These are phyloP conservation scores for Colletotrichum costaricense DNA, from an alignment of 2,329 filamentous ascomycete species.

Conservation along the genomic window DNA sequence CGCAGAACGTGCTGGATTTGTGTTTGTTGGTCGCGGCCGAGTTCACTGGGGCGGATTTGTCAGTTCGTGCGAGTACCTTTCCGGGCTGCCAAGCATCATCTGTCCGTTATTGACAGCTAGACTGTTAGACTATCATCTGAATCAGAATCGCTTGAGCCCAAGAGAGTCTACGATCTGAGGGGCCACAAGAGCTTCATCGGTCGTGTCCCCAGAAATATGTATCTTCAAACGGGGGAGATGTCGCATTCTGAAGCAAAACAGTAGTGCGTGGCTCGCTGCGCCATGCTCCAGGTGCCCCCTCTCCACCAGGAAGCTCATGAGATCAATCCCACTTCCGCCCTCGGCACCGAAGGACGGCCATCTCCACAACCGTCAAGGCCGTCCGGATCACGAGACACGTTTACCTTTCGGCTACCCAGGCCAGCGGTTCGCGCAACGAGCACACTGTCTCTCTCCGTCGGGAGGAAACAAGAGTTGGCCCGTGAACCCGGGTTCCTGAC, in stretches of 20 bases:
- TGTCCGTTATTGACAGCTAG: not conserved
- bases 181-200: not conserved
- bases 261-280: not conserved
- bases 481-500: not conserved
- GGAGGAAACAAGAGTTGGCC: constrained; percentile 26
- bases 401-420: not conserved
- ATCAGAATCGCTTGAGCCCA: not conserved
- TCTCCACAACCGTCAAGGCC: not conserved
- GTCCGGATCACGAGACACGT: not conserved
- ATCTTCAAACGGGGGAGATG: not conserved
- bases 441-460: not conserved
- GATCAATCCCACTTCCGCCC: not conserved
- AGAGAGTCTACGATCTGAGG: not conserved
- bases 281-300: not conserved
- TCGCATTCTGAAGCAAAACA: not conserved
- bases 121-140: not conserved
- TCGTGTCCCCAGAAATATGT: not conserved
- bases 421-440: not conserved
- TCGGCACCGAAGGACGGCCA: not conserved
- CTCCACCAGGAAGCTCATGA: not conserved
- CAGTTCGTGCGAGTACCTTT: not conserved
- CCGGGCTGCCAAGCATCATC: not conserved
- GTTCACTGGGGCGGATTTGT: not conserved
- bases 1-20: not conserved
- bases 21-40: not conserved